Evolutionary conservation across 2,329 filamentous ascomycete genomes (phyloP).

Genomic region (Claviceps fusiformis): DNA sequence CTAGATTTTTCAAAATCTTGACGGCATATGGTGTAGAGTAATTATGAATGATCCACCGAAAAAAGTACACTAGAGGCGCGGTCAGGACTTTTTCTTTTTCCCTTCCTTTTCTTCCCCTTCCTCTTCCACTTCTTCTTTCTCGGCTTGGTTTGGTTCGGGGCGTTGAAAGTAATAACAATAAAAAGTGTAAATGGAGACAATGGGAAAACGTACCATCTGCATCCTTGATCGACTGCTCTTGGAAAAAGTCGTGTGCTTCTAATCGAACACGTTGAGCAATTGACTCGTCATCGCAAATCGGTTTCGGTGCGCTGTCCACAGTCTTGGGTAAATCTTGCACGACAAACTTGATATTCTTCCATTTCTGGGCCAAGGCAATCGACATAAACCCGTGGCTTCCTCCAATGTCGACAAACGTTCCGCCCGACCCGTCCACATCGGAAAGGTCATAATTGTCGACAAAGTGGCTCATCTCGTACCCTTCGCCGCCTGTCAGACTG

Average conservation of each 20-base stretch:
- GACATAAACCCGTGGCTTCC: slow-evolving; percentile 45
- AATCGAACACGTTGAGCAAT: slow-evolving; percentile 27
- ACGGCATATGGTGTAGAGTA: slow-evolving; percentile 40
- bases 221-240: slow-evolving; percentile 35
- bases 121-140: no score
- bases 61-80: slow-evolving; percentile 33
- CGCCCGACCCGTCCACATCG: slow-evolving; percentile 27
- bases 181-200: not conserved
- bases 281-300: slow-evolving; percentile 24
- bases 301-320: slow-evolving; percentile 31
- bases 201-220: slow-evolving; percentile 30
- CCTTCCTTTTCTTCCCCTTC: no score
- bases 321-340: slow-evolving; percentile 41
- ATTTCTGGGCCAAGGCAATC: slow-evolving; percentile 37
- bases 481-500: slow-evolving; percentile 39
- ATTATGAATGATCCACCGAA: slow-evolving; percentile 49
- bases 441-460: slow-evolving; percentile 41
- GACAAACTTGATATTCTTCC: slow-evolving; percentile 37
- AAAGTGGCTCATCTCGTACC: slow-evolving; percentile 40
- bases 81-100: not conserved
- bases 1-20: slow-evolving; percentile 33
- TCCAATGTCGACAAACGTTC: slow-evolving; percentile 44
- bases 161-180: not conserved
- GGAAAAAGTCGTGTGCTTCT: slow-evolving; percentile 43
- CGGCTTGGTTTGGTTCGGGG: no score